phyloP scores from a whole-genome alignment of 1,284 basidiomycete genomes.

The Amylostereum areolatum region DNA sequence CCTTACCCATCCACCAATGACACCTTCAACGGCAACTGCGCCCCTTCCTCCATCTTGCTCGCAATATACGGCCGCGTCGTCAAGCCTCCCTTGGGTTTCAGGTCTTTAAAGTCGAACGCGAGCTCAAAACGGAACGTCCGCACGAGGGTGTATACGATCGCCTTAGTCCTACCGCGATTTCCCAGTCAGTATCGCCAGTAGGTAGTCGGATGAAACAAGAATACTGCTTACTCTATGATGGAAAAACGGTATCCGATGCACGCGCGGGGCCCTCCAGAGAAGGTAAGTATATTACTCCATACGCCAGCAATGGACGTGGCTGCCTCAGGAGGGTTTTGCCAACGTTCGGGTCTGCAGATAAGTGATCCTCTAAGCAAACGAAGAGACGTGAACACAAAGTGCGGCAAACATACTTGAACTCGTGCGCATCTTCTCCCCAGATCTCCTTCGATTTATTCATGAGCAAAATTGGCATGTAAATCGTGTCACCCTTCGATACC shows the following conservation, averaged over 20 bases:
- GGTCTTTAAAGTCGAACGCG: conserved; percentile 32
- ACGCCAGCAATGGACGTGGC: background rate
- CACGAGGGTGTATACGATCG: conserved; percentile 17
- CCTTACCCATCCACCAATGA: no score
- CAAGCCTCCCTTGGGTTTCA: conserved; percentile 20
- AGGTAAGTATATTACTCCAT: conserved; percentile 35
- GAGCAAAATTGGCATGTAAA: conserved; percentile 15
- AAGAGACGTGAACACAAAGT: background rate
- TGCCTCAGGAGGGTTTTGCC: conserved; percentile 11
- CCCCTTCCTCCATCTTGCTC: background rate
- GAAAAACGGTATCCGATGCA: conserved; percentile 70
- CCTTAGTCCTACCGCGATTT: background rate
- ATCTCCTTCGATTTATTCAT: conserved; percentile 16
- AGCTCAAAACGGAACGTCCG: conserved; percentile 50
- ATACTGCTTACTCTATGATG: conserved; percentile 45
- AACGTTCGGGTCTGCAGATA: conserved; percentile 15
- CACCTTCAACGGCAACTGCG: background rate
- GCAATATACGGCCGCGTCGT: background rate
- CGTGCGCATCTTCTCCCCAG: conserved; percentile 24
- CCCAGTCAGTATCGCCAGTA: no score
- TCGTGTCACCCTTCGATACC: background rate
- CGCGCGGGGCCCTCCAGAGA: conserved; percentile 52
- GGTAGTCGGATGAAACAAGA: no score
- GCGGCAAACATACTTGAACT: conserved; percentile 20
- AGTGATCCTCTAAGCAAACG: background rate